Evolutionary conservation across 768 basidiomycete species (phyloP).

Genomic region (Suillus placidus): DNA sequence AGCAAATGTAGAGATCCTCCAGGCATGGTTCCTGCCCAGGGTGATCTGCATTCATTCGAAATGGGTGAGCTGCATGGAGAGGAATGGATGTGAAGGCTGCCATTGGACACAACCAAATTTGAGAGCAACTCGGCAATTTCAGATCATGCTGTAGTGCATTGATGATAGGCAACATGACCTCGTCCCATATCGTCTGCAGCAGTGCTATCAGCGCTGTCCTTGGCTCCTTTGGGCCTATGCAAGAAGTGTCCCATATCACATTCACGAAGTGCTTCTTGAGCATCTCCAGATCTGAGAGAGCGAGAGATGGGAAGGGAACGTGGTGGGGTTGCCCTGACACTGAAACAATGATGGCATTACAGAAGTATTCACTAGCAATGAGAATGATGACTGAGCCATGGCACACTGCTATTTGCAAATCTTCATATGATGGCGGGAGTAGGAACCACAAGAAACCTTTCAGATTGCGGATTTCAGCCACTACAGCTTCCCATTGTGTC

Average conservation of each 20-base stretch:
- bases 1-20: slow-evolving; percentile 22
- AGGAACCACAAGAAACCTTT: slow-evolving; percentile 22
- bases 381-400: slow-evolving; percentile 24
- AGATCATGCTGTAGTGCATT: slow-evolving; percentile 9
- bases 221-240: neutral
- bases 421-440: slow-evolving; percentile 14
- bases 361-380: slow-evolving; percentile 17
- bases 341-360: slow-evolving; percentile 19
- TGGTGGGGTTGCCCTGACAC: neutral
- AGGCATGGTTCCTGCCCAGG: slow-evolving; percentile 14
- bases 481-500: slow-evolving; percentile 9
- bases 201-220: neutral
- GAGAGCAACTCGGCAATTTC: slow-evolving; percentile 7
- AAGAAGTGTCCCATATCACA: neutral
- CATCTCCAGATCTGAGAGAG: neutral
- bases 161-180: slow-evolving; percentile 11
- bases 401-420: slow-evolving; percentile 17
- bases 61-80: slow-evolving; percentile 23
- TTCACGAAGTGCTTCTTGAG: neutral
- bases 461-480: slow-evolving; percentile 14
- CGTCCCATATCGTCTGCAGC: neutral
- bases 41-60: slow-evolving; percentile 8
- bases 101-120: slow-evolving; percentile 21
- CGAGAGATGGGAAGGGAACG: neutral
- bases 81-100: slow-evolving; percentile 17